Base-by-base conservation (phyloP, 179 eudicot genomes). In the Beta lomatogona region DNA sequence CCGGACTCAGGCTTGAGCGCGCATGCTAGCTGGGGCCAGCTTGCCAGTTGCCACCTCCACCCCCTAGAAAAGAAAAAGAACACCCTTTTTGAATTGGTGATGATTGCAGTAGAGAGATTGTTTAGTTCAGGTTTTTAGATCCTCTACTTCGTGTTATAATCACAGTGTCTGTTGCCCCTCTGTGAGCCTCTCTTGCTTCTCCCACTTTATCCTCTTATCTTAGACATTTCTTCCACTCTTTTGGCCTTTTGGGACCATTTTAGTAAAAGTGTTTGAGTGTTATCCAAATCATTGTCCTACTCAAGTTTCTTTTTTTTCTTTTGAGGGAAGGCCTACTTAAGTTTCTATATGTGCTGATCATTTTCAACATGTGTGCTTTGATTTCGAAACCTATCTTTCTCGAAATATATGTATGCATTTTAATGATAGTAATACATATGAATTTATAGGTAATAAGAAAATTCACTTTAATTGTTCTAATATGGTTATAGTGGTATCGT, bases 161-260 rank as follows among this genome's bases (percentile, higher is more conserved):
- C 21, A 80, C 6, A n/a, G 44, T 77, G 41, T 45, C 60, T 28
- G 19, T 46, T 25, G 31, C 22, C 80, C 70, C 71, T 68, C 59
- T 45, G 48, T 66, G 46, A 81, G 55, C 69, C 67, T 55, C 57
- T 54, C 48, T 76, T 76, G 65, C 36, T 18, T 55, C 73, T 19
- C 55, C 73, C 50, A 58, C 55, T 55, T 45, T 64, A 53, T 71
- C 82, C 82, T 63, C 44, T 46, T 60, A 63, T 28, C 45, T 41
- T 57, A 19, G n/a, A 58, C 80, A 58, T 81, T 25, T 76, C 36
- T 57, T 76, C 55, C 52, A 19, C 41, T 36, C 41, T 36, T 36
- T 36, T 36, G 2, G 2, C 41, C 67, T 45, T 65, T 54, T 54
- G 45, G 19, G 58, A 50, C 66, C 75, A 28, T 13, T n/a, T 44